phyloP scores from a whole-genome alignment of 2,329 filamentous ascomycete genomes.

The Gremmenia infestans region DNA sequence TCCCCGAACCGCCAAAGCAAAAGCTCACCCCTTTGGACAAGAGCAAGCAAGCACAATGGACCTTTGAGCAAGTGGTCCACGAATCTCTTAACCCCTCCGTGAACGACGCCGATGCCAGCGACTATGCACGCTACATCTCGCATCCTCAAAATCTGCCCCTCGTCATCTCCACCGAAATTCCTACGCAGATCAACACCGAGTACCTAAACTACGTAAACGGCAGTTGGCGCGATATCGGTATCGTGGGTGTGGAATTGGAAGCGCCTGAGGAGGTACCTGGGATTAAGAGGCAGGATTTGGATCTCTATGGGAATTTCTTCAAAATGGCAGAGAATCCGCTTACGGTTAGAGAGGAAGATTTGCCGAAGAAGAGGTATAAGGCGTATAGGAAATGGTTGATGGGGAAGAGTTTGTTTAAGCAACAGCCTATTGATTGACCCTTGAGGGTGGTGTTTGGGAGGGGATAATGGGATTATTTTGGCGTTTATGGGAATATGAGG shows the following conservation, averaged over 20 bases:
- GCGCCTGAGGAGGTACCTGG: constrained; percentile 17
- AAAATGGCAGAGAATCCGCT: constrained; percentile 75
- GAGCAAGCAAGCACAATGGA: constrained; percentile 79
- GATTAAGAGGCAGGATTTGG: constrained; percentile 46
- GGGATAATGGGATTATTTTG: not conserved
- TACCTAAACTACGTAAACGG: constrained; percentile 76
- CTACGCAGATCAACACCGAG: constrained; percentile 57
- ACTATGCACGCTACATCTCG: constrained; percentile 83
- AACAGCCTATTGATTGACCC: constrained; percentile 55
- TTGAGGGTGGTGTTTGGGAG: not conserved
- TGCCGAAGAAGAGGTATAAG: constrained; percentile 91
- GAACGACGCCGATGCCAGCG: constrained; percentile 67
- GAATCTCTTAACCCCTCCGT: constrained; percentile 85
- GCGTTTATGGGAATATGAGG: too few relatives aligned
- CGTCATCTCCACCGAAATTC: constrained; percentile 65
- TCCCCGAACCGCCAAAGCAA: constrained; percentile 34
- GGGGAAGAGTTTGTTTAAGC: constrained; percentile 95
- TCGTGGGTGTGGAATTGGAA: constrained; percentile 15
- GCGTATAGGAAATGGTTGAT: constrained; percentile 92
- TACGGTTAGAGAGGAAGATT: constrained; percentile 82
- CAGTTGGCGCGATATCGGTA: constrained; percentile 52
- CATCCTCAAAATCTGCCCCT: constrained; percentile 88
- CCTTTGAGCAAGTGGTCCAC: constrained; percentile 77
- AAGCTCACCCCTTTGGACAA: constrained; percentile 66
- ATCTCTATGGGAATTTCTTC: constrained; percentile 72